Evolutionary conservation across 23 red algal species (phyloP), one percentile per base, ranked within the genome.

Genomic region (Gracilaria vermiculophylla): DNA sequence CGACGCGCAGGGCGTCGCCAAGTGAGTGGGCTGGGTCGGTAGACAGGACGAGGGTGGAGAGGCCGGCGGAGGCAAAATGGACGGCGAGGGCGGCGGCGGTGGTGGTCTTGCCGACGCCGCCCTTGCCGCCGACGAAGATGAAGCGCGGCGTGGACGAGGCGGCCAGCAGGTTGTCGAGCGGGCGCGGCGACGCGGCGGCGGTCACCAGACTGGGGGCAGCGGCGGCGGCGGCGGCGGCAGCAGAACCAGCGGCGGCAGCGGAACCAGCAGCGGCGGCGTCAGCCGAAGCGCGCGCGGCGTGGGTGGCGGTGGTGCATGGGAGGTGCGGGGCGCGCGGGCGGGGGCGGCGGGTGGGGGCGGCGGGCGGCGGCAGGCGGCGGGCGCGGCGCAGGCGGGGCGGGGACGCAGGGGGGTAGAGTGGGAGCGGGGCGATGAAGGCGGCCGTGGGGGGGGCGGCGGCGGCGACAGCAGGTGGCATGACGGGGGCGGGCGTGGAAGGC

Each of bases 1-100:
- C 87, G 14, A 99, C 21, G 10, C 80, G 89, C 21, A 99, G 81
- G 2, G 93, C 91, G 32, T 99, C 97, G 64, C 93, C 97, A 15
- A 99, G 66, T 1, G 97, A 99, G 47, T 99, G 97, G 12, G 97
- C 97, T 23, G 97, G 97, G 64, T 99, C 97, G 29, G 88, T 95
- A 7, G 91, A 94, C 2, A 99, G 51, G 20, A 99, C 82, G 40
- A 99, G 97, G 12, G 97, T 99, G 73, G 57, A 60, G 10, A 96
- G 73, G 41, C 89, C 92, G 3, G 49, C 44, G 44, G 90, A 62
- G 33, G 97, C 97, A 36, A 75, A 93, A 15, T 86, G 89, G 31
- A 95, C 49, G 25, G 90, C 97, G 41, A 94, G 50, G 31, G 97
- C 92, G 6, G 93, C 90, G 23, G 97, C 83, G 24, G 84, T 94